Evolutionary conservation across 345 rosid genomes (phyloP).

Genomic region (Firmiana major): DNA sequence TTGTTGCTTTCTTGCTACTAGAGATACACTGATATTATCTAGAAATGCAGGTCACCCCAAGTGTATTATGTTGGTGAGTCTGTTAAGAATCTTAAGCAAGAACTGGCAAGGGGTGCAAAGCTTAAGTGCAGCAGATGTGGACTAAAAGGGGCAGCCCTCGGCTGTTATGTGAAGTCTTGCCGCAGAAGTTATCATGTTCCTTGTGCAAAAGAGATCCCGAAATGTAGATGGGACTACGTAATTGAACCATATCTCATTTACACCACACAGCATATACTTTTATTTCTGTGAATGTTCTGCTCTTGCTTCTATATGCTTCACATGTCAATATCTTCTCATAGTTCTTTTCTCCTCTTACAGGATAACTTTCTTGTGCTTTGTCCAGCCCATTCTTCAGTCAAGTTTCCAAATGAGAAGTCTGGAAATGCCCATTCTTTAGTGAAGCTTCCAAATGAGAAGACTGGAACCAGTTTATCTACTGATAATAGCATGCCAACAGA

Average conservation of each 20-base stretch:
- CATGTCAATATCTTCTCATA: not conserved
- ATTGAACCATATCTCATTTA: constrained; percentile 14
- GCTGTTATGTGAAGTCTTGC: constrained; percentile 73
- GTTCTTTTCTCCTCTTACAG: constrained; percentile 29
- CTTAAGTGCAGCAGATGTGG: constrained; percentile 71
- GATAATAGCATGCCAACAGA: constrained; percentile 7
- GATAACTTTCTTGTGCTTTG: constrained; percentile 72
- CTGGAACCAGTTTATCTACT: constrained; percentile 13
- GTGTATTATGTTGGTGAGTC: constrained; percentile 57
- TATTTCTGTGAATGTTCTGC: not conserved
- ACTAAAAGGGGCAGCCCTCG: constrained; percentile 81
- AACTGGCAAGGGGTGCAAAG: constrained; percentile 72
- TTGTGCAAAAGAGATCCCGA: constrained; percentile 54
- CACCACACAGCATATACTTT: not conserved
- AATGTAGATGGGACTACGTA: constrained; percentile 83
- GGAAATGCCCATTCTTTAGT: constrained; percentile 40
- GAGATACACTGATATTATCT: not conserved
- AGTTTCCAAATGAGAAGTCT: no score
- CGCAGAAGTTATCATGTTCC: constrained; percentile 74
- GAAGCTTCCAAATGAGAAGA: constrained; percentile 27
- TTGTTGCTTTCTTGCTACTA: not conserved
- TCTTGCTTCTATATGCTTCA: not conserved
- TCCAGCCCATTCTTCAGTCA: constrained; percentile 25
- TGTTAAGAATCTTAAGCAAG: constrained; percentile 65
- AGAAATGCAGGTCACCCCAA: constrained; percentile 72